Conservation (phyloP, 352 stramenopile genomes). For the Phytopythium sindhum region DNA sequence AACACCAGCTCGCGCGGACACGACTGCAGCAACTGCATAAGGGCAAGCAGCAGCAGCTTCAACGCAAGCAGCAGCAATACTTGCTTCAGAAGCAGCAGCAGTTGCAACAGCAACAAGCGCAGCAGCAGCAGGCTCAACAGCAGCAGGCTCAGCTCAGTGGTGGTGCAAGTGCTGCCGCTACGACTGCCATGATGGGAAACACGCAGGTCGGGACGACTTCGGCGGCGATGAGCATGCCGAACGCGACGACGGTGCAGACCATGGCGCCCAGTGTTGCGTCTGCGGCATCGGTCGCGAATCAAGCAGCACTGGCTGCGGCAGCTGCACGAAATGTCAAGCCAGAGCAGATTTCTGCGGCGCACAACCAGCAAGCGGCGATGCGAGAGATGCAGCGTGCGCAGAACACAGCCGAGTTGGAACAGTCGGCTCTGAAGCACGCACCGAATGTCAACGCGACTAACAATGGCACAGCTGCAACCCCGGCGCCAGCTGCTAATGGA, state of each 20-base stretch:
- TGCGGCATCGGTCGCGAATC: conserved; percentile 21
- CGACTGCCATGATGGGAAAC: conserved; percentile 29
- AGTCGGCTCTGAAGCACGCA: conserved; percentile 34
- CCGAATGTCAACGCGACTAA: conserved; percentile 1
- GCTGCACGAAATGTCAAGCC: conserved; percentile 47
- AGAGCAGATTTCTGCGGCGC: conserved; percentile 48
- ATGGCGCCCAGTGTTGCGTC: conserved; percentile 19
- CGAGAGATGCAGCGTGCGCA: conserved; percentile 61
- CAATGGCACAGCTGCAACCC: conserved; percentile 14
- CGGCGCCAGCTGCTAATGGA: conserved; percentile 7
- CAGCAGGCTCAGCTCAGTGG: conserved; percentile 29
- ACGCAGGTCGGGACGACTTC: conserved; percentile 28
- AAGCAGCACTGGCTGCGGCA: conserved; percentile 16
- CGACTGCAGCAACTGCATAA: conserved; percentile 75
- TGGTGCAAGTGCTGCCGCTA: conserved; percentile 12
- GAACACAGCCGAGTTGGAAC: conserved; percentile 48
- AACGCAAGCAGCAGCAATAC: conserved; percentile 80
- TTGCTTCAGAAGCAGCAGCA: conserved; percentile 76
- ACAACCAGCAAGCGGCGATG: conserved; percentile 62
- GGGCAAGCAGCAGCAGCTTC: conserved; percentile 76
- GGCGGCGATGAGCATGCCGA: conserved; percentile 30
- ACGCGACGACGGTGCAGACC: conserved; percentile 36
- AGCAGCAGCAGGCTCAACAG: conserved; percentile 36
- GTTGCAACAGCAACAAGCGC: conserved; percentile 52
- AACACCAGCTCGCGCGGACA: conserved; percentile 62